Percentiles rank a stretch among this genome's conserved stretches.
Evolutionary conservation across 1,284 basidiomycete genomes (phyloP).

Genomic region (Cryptococcus sp.): DNA sequence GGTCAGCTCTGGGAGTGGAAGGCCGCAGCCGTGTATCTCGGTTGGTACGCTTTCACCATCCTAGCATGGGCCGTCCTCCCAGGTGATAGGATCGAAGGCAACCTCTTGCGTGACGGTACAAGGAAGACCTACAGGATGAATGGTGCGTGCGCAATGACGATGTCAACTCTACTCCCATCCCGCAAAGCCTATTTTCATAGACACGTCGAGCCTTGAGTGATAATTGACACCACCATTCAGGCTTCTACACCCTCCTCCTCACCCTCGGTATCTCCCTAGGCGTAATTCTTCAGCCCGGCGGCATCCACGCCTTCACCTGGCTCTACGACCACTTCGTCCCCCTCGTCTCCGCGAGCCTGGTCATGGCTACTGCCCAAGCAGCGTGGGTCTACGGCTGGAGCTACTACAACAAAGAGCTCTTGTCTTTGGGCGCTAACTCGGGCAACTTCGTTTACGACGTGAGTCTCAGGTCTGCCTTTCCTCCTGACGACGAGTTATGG

Average conservation of each 20-base stretch:
- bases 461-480: constrained; percentile 43
- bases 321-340: constrained; percentile 91
- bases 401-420: constrained; percentile 64
- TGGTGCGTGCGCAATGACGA: constrained; percentile 59
- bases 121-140: constrained; percentile 91
- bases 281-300: constrained; percentile 66
- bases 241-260: constrained; percentile 81
- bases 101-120: constrained; percentile 72
- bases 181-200: not conserved
- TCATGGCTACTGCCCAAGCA: constrained; percentile 77
- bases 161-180: not conserved
- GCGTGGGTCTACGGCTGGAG: constrained; percentile 72
- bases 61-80: constrained; percentile 82
- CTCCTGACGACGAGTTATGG: not conserved
- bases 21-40: constrained; percentile 74
- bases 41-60: constrained; percentile 88
- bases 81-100: constrained; percentile 81
- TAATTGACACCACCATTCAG: constrained; percentile 54
- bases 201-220: not conserved
- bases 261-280: constrained; percentile 71
- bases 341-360: constrained; percentile 77
- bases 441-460: constrained; percentile 90
- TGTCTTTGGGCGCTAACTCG: constrained; percentile 90
- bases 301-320: constrained; percentile 80
- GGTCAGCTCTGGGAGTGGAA: constrained; percentile 74